phyloP scores from a whole-genome alignment of 1,139 yeast genomes.

The Suhomyces bokatorum region DNA sequence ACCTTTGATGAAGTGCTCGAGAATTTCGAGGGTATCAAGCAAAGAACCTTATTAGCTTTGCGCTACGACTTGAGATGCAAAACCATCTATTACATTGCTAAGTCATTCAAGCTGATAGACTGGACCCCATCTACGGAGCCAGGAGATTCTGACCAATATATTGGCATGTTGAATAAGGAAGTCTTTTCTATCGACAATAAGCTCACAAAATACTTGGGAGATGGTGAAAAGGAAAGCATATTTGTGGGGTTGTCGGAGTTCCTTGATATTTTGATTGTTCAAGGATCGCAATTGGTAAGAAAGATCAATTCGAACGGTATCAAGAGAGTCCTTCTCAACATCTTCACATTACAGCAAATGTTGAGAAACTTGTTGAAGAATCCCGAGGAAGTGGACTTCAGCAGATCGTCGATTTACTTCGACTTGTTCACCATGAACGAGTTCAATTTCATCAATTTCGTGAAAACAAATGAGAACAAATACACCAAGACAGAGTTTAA shows the following conservation, averaged over 20 bases:
- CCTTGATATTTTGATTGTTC: constrained; percentile 57
- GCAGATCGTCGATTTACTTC: constrained; percentile 58
- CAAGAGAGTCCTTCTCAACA: constrained; percentile 64
- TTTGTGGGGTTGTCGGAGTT: constrained; percentile 57
- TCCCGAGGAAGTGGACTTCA: constrained; percentile 62
- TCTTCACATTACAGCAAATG: constrained; percentile 74
- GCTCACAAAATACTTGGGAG: constrained; percentile 30
- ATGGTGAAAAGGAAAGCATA: constrained; percentile 32
- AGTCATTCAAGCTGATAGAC: constrained; percentile 40
- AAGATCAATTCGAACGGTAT: constrained; percentile 67
- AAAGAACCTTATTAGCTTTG: constrained; percentile 53
- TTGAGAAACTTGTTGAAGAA: constrained; percentile 60
- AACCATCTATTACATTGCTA: constrained; percentile 59
- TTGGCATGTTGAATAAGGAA: constrained; percentile 61
- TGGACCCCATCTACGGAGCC: constrained; percentile 53
- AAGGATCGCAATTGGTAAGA: constrained; percentile 57
- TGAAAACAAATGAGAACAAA: constrained; percentile 20
- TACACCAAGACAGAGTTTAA: constrained; percentile 33
- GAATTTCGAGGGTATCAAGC: constrained; percentile 48
- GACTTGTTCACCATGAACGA: constrained; percentile 52
- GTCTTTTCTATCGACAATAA: constrained; percentile 52
- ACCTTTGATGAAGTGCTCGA: constrained; percentile 51
- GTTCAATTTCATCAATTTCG: constrained; percentile 29
- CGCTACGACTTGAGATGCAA: constrained; percentile 68
- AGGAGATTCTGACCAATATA: constrained; percentile 64